Conservation (phyloP, 208 protist genomes). For the Leishmania tropica region DNA sequence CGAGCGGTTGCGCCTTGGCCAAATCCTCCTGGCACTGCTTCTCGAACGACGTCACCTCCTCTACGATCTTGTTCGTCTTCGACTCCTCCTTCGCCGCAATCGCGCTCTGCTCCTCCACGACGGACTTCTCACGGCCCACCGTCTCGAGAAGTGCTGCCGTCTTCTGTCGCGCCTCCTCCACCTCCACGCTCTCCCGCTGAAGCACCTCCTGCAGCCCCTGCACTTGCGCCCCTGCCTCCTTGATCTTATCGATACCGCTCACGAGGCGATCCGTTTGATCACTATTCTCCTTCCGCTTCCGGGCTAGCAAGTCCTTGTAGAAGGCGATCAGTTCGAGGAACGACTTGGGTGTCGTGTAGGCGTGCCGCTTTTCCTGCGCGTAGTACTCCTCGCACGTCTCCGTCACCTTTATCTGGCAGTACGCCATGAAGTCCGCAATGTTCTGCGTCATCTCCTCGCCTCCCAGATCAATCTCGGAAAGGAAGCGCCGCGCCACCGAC, state of each 20-base stretch:
- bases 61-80: slow-evolving; percentile 96
- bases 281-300: slow-evolving; percentile 92
- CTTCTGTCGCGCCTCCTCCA: slow-evolving; percentile 95
- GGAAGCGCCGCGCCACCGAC: slow-evolving; percentile 95
- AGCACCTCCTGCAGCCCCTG: slow-evolving; percentile 91
- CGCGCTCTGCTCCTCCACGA: slow-evolving; percentile 95
- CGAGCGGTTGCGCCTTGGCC: slow-evolving; percentile 93
- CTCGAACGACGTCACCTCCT: slow-evolving; percentile 91
- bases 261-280: slow-evolving; percentile 93
- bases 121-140: slow-evolving; percentile 94
- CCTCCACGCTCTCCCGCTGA: slow-evolving; percentile 91
- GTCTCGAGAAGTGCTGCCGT: slow-evolving; percentile 95
- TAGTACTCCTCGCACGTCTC: slow-evolving; percentile 94
- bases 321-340: slow-evolving; percentile 99
- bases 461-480: slow-evolving; percentile 93
- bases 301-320: slow-evolving; percentile 95
- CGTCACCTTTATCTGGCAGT: slow-evolving; percentile 95
- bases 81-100: slow-evolving; percentile 96
- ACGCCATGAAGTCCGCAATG: slow-evolving; percentile 97
- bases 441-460: slow-evolving; percentile 80
- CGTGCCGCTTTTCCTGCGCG: slow-evolving; percentile 94
- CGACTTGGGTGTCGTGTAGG: slow-evolving; percentile 99
- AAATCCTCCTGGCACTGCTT: slow-evolving; percentile 89
- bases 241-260: slow-evolving; percentile 95
- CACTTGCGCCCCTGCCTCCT: slow-evolving; percentile 92